Evolutionary conservation across 2,329 filamentous ascomycete species (phyloP).

Genomic region (Coniochaeta ligniaria): DNA sequence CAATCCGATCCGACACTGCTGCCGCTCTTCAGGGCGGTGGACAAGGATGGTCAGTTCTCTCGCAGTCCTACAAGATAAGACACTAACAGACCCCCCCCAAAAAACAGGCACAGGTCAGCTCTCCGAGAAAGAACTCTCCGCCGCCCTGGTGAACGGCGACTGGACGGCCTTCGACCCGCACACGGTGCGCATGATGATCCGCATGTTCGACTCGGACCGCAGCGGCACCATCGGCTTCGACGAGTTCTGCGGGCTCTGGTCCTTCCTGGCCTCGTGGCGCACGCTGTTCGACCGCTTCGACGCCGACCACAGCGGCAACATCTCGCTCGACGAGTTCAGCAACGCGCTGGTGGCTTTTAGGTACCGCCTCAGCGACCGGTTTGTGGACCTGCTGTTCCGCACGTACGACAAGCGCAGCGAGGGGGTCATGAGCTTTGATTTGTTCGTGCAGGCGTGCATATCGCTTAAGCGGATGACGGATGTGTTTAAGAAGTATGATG

Average conservation of each 20-base stretch:
- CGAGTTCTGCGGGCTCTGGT: constrained; percentile 95
- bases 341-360: constrained; percentile 90
- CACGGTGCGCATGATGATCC: constrained; percentile 98
- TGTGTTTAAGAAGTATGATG: constrained; percentile 97
- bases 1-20: constrained; percentile 67
- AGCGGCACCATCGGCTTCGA: constrained; percentile 86
- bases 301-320: constrained; percentile 77
- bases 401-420: constrained; percentile 76
- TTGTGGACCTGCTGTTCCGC: constrained; percentile 77
- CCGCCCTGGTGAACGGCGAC: constrained; percentile 92
- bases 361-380: constrained; percentile 78
- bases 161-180: constrained; percentile 88
- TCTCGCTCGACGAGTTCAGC: constrained; percentile 78
- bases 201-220: constrained; percentile 95
- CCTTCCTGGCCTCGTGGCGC: constrained; percentile 90
- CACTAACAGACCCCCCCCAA: too few relatives aligned
- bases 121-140: constrained; percentile 77
- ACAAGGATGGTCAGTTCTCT: constrained; percentile 61
- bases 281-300: constrained; percentile 94
- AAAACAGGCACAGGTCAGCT: constrained; percentile 66
- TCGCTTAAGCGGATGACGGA: constrained; percentile 97
- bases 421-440: constrained; percentile 79
- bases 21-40: constrained; percentile 83
- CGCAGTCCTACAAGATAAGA: too few relatives aligned
- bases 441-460: constrained; percentile 97